These are phyloP conservation scores for Sabuloglossum arenarium DNA, from an alignment of 495 filamentous ascomycete species.

Conservation along the genomic window DNA sequence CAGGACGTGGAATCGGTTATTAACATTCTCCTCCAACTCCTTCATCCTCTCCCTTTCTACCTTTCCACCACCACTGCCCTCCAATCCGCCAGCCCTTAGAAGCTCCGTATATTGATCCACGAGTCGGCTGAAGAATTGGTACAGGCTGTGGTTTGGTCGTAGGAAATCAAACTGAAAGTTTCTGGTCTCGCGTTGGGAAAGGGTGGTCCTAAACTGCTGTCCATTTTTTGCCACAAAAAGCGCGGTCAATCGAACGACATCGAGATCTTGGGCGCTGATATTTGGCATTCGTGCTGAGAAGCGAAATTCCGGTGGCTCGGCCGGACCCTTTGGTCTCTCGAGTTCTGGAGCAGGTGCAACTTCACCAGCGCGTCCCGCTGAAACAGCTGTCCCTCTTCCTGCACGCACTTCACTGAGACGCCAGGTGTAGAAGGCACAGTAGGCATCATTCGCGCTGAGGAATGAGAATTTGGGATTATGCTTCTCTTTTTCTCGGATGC, in stretches of 20 bases:
- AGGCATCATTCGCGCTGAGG: conserved; percentile 58
- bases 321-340: conserved; percentile 59
- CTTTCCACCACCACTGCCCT: conserved; percentile 40
- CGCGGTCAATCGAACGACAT: conserved; percentile 77
- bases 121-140: conserved; percentile 80
- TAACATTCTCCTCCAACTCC: conserved; percentile 55
- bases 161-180: conserved; percentile 97
- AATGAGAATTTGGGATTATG: conserved; percentile 86
- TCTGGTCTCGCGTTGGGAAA: conserved; percentile 68
- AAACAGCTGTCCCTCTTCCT: conserved; percentile 59
- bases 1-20: conserved; percentile 61
- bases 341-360: conserved; percentile 29
- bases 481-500: conserved; percentile 68
- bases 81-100: conserved; percentile 45
- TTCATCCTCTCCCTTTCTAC: conserved; percentile 45
- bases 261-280: conserved; percentile 87
- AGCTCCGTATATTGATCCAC: conserved; percentile 90
- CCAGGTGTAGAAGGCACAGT: conserved; percentile 80
- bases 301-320: conserved; percentile 71
- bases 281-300: conserved; percentile 96
- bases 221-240: conserved; percentile 82
- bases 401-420: conserved; percentile 64
- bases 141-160: conserved; percentile 81
- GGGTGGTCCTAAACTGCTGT: conserved; percentile 66
- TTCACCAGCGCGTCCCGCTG: conserved; percentile 57